Percentiles rank a stretch among this genome's conserved stretches.
Evolutionary conservation across 441 rosid genomes (phyloP).

Genomic region (Pelargonium australe): DNA sequence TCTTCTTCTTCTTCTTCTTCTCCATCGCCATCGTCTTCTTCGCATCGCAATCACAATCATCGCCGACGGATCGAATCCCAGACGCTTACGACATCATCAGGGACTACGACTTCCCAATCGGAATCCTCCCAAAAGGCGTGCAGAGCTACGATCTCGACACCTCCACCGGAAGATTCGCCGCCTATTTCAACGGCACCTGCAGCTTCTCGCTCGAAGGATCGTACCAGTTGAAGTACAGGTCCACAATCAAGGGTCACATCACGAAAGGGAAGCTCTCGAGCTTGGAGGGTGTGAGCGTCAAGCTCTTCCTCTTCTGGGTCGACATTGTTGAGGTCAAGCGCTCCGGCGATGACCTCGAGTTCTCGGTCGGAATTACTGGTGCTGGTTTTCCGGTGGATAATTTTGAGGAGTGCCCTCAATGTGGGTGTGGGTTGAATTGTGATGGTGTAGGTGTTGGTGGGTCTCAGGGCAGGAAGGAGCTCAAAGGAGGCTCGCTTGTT

Average conservation of each 20-base stretch:
- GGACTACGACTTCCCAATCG: slow-evolving; percentile 43
- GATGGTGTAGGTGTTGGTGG: background rate
- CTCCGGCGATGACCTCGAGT: slow-evolving; percentile 31
- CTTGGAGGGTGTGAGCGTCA: slow-evolving; percentile 61
- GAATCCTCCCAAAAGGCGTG: slow-evolving; percentile 59
- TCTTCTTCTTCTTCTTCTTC: background rate
- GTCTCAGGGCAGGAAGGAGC: no score
- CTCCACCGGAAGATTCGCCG: slow-evolving; percentile 46
- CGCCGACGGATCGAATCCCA: background rate
- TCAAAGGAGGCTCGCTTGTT: no score
- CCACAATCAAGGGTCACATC: slow-evolving; percentile 45
- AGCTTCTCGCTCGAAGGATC: slow-evolving; percentile 51
- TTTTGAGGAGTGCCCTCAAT: slow-evolving; percentile 41
- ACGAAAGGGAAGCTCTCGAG: slow-evolving; percentile 34
- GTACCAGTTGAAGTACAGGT: slow-evolving; percentile 45
- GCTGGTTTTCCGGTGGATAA: slow-evolving; percentile 40
- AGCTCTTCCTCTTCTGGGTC: slow-evolving; percentile 39
- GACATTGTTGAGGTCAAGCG: slow-evolving; percentile 38
- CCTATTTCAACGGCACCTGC: slow-evolving; percentile 44
- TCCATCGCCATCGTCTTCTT: background rate
- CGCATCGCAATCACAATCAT: slow-evolving; percentile 11
- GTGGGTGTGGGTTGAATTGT: slow-evolving; percentile 52
- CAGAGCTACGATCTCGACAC: slow-evolving; percentile 38
- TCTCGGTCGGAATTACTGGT: slow-evolving; percentile 42
- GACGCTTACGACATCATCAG: slow-evolving; percentile 39